These are phyloP conservation scores for Trichoderma breve DNA, from an alignment of 2,329 filamentous ascomycete species.

Conservation along the genomic window DNA sequence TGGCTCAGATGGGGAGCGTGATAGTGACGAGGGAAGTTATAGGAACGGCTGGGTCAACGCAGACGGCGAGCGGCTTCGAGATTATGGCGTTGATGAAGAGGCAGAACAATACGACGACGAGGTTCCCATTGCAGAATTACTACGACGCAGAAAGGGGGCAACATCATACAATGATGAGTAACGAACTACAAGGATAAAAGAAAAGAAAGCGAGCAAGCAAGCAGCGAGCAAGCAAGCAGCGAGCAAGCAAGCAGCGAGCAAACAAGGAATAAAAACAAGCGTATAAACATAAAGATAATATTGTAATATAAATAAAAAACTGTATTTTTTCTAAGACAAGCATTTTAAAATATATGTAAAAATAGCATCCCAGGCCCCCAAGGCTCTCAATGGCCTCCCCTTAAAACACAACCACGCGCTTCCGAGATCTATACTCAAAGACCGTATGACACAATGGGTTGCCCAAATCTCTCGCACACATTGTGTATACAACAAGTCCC, in stretches of 20 bases:
- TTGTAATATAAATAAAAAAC: background rate
- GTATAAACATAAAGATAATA: background rate
- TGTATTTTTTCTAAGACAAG: conserved; percentile 7
- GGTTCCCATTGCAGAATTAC: conserved; percentile 66
- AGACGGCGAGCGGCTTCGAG: conserved; percentile 70
- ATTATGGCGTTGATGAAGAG: conserved; percentile 79
- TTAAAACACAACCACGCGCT: background rate
- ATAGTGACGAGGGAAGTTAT: conserved; percentile 39
- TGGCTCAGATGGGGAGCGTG: conserved; percentile 55
- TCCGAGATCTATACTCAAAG: conserved; percentile 8
- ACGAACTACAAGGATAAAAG: background rate
- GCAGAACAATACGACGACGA: conserved; percentile 58
- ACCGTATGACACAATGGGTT: conserved; percentile 8
- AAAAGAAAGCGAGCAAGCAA: conserved; percentile 20
- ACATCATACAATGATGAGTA: background rate
- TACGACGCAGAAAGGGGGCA: conserved; percentile 52
- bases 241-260: too few species aligned
- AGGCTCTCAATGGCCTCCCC: background rate
- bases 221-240: too few species aligned
- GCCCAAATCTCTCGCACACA: conserved; percentile 4
- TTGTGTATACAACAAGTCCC: conserved; percentile 17
- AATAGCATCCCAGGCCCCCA: background rate
- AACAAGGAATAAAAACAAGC: conserved; percentile 20
- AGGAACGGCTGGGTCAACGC: conserved; percentile 66
- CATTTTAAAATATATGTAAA: conserved; percentile 1